Base-by-base conservation (phyloP, 371 early-diverging fungal species). In the Mucor velutinosus region DNA sequence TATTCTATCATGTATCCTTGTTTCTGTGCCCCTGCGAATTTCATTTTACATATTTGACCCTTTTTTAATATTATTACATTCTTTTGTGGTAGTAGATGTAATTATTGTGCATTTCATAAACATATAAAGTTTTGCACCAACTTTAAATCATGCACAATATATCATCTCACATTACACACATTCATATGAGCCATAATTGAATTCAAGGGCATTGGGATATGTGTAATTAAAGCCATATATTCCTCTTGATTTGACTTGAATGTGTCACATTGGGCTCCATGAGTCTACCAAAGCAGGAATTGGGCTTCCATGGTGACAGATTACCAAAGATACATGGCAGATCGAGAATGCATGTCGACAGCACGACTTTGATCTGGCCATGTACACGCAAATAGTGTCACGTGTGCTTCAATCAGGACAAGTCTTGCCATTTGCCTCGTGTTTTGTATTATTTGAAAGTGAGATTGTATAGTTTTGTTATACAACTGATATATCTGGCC, bases 1-100 rank as follows among this genome's bases (percentile, higher is more conserved):
- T 8, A 43, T 43, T 51, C 23, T 51, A 51, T 51, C 11, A 23
- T 23, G 51, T 23, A 51, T 25, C 25, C 25, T 51, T 51, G 12
- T 19, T 51, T 19, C 37, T 37, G 37, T 51, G 51, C 23, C 62
- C 49, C 56, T 57, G 56, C 23, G 30, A 56, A 49, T 58, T 58
- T 56, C 29, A 55, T 64, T 51, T 71, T 47, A 64, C 61, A 64
- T 65, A 65, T 61, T 70, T 60, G 33, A 53, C 58, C 51, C 63
- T 49, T 58, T 49, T 21, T 62, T 62, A 45, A 23, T 51, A 51
- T 66, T 60, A 39, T 49, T 47, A 58, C 41, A 58, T 51, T 58
- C 41, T 62, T 68, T 68, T 41, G 51, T 25, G 23, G 21, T 51
- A 25, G 33, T 33, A 4, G 23, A 0, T 7, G 11, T 51, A 51